Evolutionary conservation across 2,329 filamentous ascomycete genomes (phyloP).

Genomic region (Alternaria incomplexa): DNA sequence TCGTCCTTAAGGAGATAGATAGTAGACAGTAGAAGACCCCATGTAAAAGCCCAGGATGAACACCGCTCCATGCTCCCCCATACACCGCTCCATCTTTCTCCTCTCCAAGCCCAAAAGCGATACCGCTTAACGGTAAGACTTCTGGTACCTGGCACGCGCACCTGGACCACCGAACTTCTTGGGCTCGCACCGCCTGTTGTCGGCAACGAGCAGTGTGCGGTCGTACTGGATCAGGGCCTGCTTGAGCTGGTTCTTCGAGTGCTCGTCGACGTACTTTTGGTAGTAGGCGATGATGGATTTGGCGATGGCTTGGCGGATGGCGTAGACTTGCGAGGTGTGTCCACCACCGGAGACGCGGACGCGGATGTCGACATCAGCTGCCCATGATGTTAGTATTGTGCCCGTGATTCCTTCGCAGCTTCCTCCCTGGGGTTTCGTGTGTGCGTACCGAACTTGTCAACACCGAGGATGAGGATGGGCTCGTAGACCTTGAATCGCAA

Average conservation of each 20-base stretch:
- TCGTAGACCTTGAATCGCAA: slow-evolving; percentile 99
- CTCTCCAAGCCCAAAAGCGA: slow-evolving; percentile 8
- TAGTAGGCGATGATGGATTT: slow-evolving; percentile 98
- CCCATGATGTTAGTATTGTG: slow-evolving; percentile 15
- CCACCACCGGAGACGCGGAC: slow-evolving; percentile 96
- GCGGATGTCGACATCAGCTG: slow-evolving; percentile 90
- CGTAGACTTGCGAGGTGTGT: slow-evolving; percentile 97
- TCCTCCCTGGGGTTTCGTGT: slow-evolving; percentile 9
- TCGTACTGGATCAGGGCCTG: slow-evolving; percentile 94
- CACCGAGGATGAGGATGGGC: slow-evolving; percentile 93
- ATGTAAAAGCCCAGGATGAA: slow-evolving; percentile 48
- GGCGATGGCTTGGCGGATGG: slow-evolving; percentile 97
- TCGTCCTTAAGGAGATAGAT: slow-evolving; percentile 28
- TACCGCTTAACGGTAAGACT: slow-evolving; percentile 90
- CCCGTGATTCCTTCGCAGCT: slow-evolving; percentile 14
- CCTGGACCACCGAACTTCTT: slow-evolving; percentile 97
- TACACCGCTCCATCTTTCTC: slow-evolving; percentile 18
- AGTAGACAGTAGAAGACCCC: slow-evolving; percentile 31
- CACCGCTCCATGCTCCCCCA: slow-evolving; percentile 44
- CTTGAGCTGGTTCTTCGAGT: slow-evolving; percentile 99
- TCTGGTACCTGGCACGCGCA: slow-evolving; percentile 97
- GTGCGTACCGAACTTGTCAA: slow-evolving; percentile 84
- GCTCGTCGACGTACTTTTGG: slow-evolving; percentile 99
- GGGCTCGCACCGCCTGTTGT: slow-evolving; percentile 98
- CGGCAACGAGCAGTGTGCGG: slow-evolving; percentile 95